Evolutionary conservation across 192 early-diverging fungal genomes (phyloP), one percentile per base, ranked within the genome.

Genomic region (Podila epigama): DNA sequence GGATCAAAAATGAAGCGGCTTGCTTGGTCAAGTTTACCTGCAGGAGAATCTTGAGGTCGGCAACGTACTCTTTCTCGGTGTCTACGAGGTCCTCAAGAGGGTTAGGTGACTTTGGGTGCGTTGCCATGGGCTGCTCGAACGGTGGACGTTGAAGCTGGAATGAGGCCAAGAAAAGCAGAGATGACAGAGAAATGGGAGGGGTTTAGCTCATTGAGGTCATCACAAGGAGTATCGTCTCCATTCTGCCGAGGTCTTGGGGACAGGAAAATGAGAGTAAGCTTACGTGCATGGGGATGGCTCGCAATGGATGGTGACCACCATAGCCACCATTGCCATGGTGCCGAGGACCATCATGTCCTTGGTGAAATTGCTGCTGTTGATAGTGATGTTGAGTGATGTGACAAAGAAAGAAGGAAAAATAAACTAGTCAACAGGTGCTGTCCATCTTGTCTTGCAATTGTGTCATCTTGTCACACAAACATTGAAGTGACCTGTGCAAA

Each of bases 21-120:
- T n/a, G n/a, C n/a, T n/a, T n/a, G n/a, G n/a, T n/a, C n/a, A n/a
- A n/a, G n/a, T n/a, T 57, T 84, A 85, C 87, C 65, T 82, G 75
- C n/a, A 83, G 69, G 35, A 89, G 81, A 54, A 81, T 79, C 51
- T 79, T 81, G 54, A 89, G 69, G 28, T 81, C 80, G 2, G 82
- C 70, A 12, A 89, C 62, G 66, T 87, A 89, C 39, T 68, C 68
- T 35, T 84, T 70, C 78, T 89, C 87, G 1, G 85, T 81, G 28
- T 87, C 87, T 2, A 87, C 72, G 25, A 89, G 66, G 31, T 89
- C 85, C 2, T 60, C 82, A 6, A 89, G 57, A 2, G 84, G 87
- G 39, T 85, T 87, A 27, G 36, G 58, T 12, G 64, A 41, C 56
- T 61, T 66, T 12, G 70, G 70, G n/a, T 81, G 67, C 22, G 32